Evolutionary conservation across 2,329 filamentous ascomycete genomes (phyloP).

Genomic region (Epichloe brachyelytri): DNA sequence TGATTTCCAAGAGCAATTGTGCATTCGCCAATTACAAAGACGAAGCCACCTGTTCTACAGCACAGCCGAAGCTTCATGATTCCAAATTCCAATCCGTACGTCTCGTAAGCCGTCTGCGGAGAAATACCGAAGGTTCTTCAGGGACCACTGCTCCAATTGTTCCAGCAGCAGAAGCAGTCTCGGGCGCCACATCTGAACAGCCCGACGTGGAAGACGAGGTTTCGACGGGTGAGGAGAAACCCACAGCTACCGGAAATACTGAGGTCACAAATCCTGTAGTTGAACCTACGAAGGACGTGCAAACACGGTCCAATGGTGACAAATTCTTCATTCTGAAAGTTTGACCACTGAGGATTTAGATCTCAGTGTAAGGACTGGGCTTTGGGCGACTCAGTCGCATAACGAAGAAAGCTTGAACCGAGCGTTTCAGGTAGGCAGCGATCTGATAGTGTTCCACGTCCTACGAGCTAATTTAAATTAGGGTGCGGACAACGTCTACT

Average conservation of each 20-base stretch:
- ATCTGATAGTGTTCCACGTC: neutral
- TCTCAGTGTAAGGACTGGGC: slow-evolving; percentile 70
- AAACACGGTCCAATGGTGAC: slow-evolving; percentile 4
- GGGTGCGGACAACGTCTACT: slow-evolving; percentile 71
- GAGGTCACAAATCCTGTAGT: neutral
- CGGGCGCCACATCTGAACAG: slow-evolving; percentile 1
- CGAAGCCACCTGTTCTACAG: slow-evolving; percentile 59
- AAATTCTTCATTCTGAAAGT: slow-evolving; percentile 78
- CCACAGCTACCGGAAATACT: neutral
- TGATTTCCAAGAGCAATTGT: slow-evolving; percentile 95
- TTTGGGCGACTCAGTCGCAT: slow-evolving; percentile 91
- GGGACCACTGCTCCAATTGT: slow-evolving; percentile 41
- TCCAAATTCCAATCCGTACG: slow-evolving; percentile 78
- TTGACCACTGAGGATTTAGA: slow-evolving; percentile 84
- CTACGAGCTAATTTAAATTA: slow-evolving; percentile 20
- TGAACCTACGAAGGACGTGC: neutral
- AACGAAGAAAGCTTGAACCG: slow-evolving; percentile 76
- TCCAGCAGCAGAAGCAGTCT: slow-evolving; percentile 27
- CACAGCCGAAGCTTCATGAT: slow-evolving; percentile 78
- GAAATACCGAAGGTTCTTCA: slow-evolving; percentile 33
- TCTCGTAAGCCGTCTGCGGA: slow-evolving; percentile 71
- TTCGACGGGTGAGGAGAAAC: slow-evolving; percentile 5
- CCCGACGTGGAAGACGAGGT: neutral
- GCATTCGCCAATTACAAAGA: slow-evolving; percentile 92
- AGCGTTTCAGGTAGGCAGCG: slow-evolving; percentile 59